Evolutionary conservation across 2,329 filamentous ascomycete species (phyloP).

Genomic region (Talaromyces sp.): DNA sequence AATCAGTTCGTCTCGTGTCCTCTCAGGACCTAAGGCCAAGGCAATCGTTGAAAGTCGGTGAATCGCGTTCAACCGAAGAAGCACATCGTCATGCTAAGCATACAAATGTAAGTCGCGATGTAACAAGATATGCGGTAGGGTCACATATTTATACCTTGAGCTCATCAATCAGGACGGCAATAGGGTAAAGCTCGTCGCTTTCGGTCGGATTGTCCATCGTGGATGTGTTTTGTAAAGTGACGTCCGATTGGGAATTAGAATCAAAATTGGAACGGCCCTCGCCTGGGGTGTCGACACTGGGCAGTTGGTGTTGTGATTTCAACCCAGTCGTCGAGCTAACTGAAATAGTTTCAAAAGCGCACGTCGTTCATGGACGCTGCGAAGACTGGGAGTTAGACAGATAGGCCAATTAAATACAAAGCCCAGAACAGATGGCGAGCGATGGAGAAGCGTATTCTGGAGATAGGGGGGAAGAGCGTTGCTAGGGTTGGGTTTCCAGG

Average conservation of each 20-base stretch:
- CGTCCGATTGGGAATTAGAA: constrained; percentile 20
- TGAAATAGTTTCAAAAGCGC: constrained; percentile 15
- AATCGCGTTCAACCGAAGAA: constrained; percentile 96
- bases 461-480: constrained; percentile 20
- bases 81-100: constrained; percentile 88
- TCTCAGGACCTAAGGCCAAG: constrained; percentile 88
- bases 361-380: constrained; percentile 16
- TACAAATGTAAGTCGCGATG: constrained; percentile 17
- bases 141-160: constrained; percentile 68
- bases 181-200: constrained; percentile 98
- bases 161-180: constrained; percentile 99
- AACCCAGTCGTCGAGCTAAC: constrained; percentile 24
- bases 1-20: constrained; percentile 96
- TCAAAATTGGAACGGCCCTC: constrained; percentile 26
- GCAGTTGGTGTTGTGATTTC: constrained; percentile 13
- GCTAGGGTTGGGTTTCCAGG: background rate
- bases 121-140: constrained; percentile 1
- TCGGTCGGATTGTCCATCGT: constrained; percentile 87
- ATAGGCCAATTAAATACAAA: constrained; percentile 15
- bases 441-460: constrained; percentile 16
- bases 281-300: constrained; percentile 29
- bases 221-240: constrained; percentile 33
- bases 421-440: background rate
- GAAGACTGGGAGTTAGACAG: constrained; percentile 13
- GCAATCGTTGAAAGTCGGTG: constrained; percentile 97